Conservation (phyloP, 139 green algal genomes). For the Volvox reticuliferus region DNA sequence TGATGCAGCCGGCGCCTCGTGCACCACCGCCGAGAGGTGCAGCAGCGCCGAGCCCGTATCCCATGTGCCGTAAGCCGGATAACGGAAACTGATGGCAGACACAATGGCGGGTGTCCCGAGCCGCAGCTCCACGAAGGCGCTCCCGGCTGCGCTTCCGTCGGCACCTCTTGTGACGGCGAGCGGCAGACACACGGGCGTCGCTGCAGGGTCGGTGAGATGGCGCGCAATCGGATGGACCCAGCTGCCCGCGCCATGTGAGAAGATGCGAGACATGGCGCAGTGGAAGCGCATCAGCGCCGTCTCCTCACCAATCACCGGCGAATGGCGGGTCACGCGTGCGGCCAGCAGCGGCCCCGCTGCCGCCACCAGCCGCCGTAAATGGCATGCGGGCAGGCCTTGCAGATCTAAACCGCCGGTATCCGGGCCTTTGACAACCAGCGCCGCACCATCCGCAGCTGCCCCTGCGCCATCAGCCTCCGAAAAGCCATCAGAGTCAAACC, state of each 20-base stretch:
- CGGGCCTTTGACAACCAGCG: neutral
- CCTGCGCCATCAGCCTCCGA: neutral
- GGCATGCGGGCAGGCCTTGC: constrained; percentile 11
- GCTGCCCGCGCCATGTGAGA: neutral
- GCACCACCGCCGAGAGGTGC: neutral
- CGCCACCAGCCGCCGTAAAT: constrained; percentile 5
- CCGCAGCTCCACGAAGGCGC: constrained; percentile 15
- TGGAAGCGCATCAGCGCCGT: constrained; percentile 17
- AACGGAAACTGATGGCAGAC: constrained; percentile 32
- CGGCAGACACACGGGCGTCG: constrained; percentile 15
- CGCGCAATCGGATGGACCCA: constrained; percentile 7
- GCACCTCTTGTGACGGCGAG: neutral
- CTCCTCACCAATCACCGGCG: constrained; percentile 10
- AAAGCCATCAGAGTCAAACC: neutral
- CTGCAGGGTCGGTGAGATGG: neutral
- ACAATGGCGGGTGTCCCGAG: neutral
- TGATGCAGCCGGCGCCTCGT: neutral
- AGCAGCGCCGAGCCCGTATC: neutral
- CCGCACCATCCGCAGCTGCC: neutral
- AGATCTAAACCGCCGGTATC: neutral
- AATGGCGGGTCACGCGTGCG: constrained; percentile 7
- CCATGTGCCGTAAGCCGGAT: constrained; percentile 38
- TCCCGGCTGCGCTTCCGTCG: neutral
- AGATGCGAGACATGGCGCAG: neutral
- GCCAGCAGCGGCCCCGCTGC: constrained; percentile 30